These are phyloP conservation scores for Cordyceps cicadae DNA, from an alignment of 2,329 filamentous ascomycete genomes.

Conservation along the genomic window DNA sequence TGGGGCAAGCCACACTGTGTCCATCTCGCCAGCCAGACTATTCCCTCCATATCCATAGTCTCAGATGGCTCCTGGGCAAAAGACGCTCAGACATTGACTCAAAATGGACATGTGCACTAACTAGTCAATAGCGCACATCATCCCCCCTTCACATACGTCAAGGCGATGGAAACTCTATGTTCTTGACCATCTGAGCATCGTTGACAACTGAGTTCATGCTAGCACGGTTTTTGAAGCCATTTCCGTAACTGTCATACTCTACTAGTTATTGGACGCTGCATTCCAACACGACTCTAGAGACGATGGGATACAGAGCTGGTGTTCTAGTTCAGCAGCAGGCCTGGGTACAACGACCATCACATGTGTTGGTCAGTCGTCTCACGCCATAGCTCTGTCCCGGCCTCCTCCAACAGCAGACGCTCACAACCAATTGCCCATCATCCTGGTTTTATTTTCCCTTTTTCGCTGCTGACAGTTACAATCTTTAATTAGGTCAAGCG, in stretches of 20 bases:
- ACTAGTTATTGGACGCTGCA: not conserved
- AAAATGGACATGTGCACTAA: constrained; percentile 3
- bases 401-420: not conserved
- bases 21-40: not conserved
- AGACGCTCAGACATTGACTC: not conserved
- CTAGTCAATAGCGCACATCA: not conserved
- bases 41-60: not conserved
- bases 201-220: not conserved
- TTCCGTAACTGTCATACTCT: not conserved
- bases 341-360: not conserved
- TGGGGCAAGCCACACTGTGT: constrained; percentile 1
- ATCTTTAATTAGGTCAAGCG: not conserved
- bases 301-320: not conserved
- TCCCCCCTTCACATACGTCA: not conserved
- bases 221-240: not conserved
- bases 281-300: not conserved
- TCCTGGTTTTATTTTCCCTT: not conserved
- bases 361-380: not conserved
- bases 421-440: no score
- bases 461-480: not conserved
- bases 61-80: not conserved
- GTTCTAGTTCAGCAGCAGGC: not conserved
- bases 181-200: not conserved
- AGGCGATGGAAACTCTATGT: constrained; percentile 1
- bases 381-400: not conserved